A percentile compares a stretch with the other conserved stretches of the same genome.
Evolutionary conservation across 2,329 filamentous ascomycete species (phyloP).

Genomic region (Neonectria coccinea): DNA sequence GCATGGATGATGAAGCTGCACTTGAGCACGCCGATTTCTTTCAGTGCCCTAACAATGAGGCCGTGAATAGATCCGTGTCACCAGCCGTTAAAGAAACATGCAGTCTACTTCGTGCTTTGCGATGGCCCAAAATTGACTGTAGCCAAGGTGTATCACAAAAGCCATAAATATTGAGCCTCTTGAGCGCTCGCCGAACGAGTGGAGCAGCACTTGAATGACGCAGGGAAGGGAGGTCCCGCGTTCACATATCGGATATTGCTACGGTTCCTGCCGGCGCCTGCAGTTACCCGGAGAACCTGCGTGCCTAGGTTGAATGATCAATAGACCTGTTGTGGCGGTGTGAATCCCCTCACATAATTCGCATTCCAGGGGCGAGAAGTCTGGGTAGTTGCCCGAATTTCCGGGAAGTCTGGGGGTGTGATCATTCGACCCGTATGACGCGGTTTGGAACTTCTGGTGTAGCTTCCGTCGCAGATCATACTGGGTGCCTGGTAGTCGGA

Average conservation of each 20-base stretch:
- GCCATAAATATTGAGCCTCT: constrained; percentile 5
- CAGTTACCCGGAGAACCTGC: constrained; percentile 11
- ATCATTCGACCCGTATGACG: constrained; percentile 12
- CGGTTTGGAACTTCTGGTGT: constrained; percentile 14
- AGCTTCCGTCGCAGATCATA: constrained; percentile 13
- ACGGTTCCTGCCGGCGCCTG: constrained; percentile 6
- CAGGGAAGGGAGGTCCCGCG: not conserved
- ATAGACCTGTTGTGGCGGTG: not conserved
- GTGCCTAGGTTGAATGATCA: not conserved
- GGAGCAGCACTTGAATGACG: constrained; percentile 16
- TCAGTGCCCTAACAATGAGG: constrained; percentile 20
- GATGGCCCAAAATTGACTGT: constrained; percentile 7
- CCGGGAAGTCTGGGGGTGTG: constrained; percentile 12
- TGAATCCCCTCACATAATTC: constrained; percentile 19
- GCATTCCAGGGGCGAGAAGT: constrained; percentile 4
- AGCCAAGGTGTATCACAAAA: constrained; percentile 7
- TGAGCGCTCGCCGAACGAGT: constrained; percentile 25
- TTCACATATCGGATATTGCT: constrained; percentile 1
- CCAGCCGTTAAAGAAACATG: constrained; percentile 3
- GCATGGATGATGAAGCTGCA: constrained; percentile 21
- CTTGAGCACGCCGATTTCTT: constrained; percentile 12
- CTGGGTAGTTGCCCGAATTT: not conserved
- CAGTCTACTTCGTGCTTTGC: not conserved
- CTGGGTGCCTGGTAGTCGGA: constrained; percentile 11
- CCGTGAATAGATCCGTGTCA: constrained; percentile 25